phyloP scores from a whole-genome alignment of 164 flowering plant genomes.

The Chimonanthus salicifolius region DNA sequence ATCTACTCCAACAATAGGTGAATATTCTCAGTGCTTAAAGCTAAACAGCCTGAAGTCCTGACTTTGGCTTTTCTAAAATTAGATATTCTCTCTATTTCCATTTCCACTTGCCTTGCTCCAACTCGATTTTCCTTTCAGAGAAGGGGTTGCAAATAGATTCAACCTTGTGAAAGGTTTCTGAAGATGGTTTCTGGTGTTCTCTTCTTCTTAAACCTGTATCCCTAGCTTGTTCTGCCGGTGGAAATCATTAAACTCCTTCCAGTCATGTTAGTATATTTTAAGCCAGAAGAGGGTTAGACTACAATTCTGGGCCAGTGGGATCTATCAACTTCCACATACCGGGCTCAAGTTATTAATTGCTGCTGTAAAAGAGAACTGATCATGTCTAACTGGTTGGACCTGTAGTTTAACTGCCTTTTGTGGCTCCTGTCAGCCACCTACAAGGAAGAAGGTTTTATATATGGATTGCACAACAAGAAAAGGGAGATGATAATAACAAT shows the following conservation, averaged over 20 bases:
- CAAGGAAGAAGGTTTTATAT: no score
- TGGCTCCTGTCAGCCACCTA: no score
- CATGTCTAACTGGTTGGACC: no score
- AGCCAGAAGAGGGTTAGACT: neutral
- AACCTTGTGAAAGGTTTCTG: conserved; percentile 7
- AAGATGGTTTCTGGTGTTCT: conserved; percentile 1
- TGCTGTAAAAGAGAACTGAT: no score
- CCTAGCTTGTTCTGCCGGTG: neutral
- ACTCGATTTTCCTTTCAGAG: neutral
- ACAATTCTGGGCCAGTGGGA: neutral
- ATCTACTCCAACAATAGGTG: no score
- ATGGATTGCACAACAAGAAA: no score
- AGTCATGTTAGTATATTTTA: no score
- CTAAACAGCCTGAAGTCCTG: conserved; percentile 6
- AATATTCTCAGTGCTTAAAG: conserved; percentile 1
- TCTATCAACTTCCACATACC: neutral
- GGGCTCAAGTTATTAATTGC: no score
- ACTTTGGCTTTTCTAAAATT: conserved; percentile 2
- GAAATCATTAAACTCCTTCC: neutral
- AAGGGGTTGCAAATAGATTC: neutral
- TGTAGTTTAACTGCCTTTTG: no score
- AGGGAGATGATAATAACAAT: no score
- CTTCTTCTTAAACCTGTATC: neutral
- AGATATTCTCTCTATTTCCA: neutral
- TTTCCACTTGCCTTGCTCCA: neutral